These are phyloP conservation scores for Adenanthera pavonina DNA, from an alignment of 306 rosid genomes.

Conservation along the genomic window DNA sequence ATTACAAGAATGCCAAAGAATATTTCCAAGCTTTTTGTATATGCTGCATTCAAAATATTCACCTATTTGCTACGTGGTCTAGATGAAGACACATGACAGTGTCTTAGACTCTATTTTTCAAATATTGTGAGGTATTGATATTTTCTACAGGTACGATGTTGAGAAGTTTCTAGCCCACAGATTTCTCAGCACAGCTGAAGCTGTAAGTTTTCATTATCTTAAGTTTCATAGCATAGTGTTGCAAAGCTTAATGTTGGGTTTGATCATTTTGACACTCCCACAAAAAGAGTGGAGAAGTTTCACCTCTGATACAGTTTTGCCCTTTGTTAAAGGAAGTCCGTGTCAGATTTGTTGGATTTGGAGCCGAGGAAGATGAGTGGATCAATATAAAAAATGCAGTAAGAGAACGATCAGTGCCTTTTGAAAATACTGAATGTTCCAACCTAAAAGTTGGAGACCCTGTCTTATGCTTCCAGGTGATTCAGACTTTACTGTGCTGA, in stretches of 20 bases:
- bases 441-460: constrained; percentile 72
- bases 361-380: constrained; percentile 97
- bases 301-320: constrained; percentile 48
- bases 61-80: constrained; percentile 16
- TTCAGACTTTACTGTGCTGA: constrained; percentile 25
- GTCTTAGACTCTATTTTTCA: not conserved
- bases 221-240: constrained; percentile 26
- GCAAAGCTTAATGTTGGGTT: constrained; percentile 29
- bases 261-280: constrained; percentile 13
- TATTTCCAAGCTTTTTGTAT: not conserved
- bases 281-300: not conserved
- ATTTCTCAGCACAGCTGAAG: constrained; percentile 69
- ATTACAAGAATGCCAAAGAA: not conserved
- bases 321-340: constrained; percentile 88
- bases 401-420: constrained; percentile 85
- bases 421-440: constrained; percentile 74
- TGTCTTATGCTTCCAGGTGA: constrained; percentile 94
- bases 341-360: constrained; percentile 91
- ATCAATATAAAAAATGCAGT: constrained; percentile 65
- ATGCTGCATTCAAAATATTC: not conserved
- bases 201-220: constrained; percentile 65
- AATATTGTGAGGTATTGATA: not conserved
- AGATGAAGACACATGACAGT: not conserved
- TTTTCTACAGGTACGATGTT: constrained; percentile 85
- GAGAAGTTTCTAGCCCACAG: constrained; percentile 76